Evolutionary conservation across 192 early-diverging fungal genomes (phyloP).

Genomic region (Pilaira anomala): DNA sequence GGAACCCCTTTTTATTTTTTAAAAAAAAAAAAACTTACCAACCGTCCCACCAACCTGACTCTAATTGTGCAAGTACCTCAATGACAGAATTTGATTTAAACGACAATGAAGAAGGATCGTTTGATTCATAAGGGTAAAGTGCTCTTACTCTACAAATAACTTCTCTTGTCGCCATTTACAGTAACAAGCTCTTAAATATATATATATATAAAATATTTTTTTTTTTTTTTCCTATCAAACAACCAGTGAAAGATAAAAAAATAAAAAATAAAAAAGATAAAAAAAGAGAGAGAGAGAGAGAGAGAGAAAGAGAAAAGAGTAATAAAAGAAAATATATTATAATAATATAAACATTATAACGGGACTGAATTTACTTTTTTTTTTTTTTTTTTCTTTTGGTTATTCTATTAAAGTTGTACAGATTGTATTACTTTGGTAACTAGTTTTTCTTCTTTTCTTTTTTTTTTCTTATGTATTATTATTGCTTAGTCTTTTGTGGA

Average conservation of each 20-base stretch:
- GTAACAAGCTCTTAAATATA: not conserved
- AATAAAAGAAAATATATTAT: not conserved
- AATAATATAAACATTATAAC: not conserved
- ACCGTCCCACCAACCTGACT: constrained; percentile 98
- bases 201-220: too few species aligned
- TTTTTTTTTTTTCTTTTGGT: too few species aligned
- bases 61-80: constrained; percentile 84
- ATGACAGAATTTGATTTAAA: constrained; percentile 86
- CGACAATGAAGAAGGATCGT: constrained; percentile 73
- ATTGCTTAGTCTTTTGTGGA: not conserved
- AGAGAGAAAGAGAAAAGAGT: not conserved
- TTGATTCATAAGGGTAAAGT: constrained; percentile 81
- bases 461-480: too few species aligned
- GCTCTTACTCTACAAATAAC: constrained; percentile 54
- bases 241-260: too few species aligned
- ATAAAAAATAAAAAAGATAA: not conserved
- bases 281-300: not conserved
- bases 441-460: not conserved
- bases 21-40: too few species aligned
- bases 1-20: constrained; percentile 1
- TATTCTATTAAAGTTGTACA: too few species aligned
- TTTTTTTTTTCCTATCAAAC: too few species aligned
- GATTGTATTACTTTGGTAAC: too few species aligned
- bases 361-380: not conserved
- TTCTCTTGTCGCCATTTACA: not conserved